Evolutionary conservation across 2,329 filamentous ascomycete genomes (phyloP).

Genomic region (Pseudocercospora cruenta): DNA sequence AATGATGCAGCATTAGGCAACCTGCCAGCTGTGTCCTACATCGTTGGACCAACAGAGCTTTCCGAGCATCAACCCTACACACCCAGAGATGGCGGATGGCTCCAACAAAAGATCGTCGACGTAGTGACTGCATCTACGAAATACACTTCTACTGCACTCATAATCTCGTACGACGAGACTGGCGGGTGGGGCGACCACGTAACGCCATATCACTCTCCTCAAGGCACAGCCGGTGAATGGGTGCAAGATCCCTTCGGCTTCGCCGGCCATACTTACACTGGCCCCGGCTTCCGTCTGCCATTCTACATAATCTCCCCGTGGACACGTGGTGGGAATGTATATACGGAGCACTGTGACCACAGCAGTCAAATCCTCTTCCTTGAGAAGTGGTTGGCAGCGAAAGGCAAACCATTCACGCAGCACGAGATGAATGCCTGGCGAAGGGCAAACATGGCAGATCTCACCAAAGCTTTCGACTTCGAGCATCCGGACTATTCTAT

Average conservation of each 20-base stretch:
- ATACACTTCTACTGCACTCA: slow-evolving; percentile 54
- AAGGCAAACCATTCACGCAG: slow-evolving; percentile 48
- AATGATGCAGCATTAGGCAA: slow-evolving; percentile 54
- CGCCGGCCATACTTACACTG: slow-evolving; percentile 49
- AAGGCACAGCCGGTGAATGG: slow-evolving; percentile 60
- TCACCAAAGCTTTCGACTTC: slow-evolving; percentile 55
- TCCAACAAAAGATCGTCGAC: slow-evolving; percentile 57
- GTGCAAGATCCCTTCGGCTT: slow-evolving; percentile 50
- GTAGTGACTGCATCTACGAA: slow-evolving; percentile 55
- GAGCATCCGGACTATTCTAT: slow-evolving; percentile 53
- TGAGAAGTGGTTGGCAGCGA: slow-evolving; percentile 54
- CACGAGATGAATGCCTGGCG: slow-evolving; percentile 52
- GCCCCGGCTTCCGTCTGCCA: slow-evolving; percentile 56
- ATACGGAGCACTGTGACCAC: slow-evolving; percentile 59
- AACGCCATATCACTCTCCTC: slow-evolving; percentile 54
- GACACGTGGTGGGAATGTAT: slow-evolving; percentile 58
- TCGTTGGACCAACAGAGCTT: slow-evolving; percentile 55
- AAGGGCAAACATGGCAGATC: slow-evolving; percentile 52
- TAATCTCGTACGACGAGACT: slow-evolving; percentile 58
- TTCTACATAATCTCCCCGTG: slow-evolving; percentile 61
- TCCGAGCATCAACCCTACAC: slow-evolving; percentile 59
- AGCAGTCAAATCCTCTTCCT: slow-evolving; percentile 60
- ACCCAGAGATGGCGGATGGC: slow-evolving; percentile 59
- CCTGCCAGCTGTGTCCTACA: slow-evolving; percentile 57
- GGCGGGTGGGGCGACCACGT: slow-evolving; percentile 61